Evolutionary conservation across 2,329 filamentous ascomycete genomes (phyloP).

Genomic region (Lasiodiplodia hormozganensis): DNA sequence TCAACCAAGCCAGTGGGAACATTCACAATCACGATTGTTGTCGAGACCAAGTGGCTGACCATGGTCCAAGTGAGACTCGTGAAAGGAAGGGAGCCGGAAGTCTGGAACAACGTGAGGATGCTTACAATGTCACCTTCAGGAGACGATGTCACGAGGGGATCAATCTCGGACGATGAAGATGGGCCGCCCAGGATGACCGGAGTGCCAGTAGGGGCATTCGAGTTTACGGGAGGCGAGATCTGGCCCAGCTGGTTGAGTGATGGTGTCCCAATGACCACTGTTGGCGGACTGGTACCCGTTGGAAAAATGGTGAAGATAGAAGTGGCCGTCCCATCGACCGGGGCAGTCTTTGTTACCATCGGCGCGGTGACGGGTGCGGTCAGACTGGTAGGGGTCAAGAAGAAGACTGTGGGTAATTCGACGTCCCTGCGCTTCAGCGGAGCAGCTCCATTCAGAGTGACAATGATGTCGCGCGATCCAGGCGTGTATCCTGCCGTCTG

Average conservation of each 20-base stretch:
- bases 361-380: background rate
- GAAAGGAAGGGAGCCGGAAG: background rate
- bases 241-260: background rate
- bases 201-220: background rate
- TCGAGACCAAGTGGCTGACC: background rate
- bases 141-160: background rate
- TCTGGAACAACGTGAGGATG: conserved; percentile 1
- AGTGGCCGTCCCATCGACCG: background rate
- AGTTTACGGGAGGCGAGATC: background rate
- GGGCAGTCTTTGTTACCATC: background rate
- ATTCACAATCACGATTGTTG: conserved; percentile 6
- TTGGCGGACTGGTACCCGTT: background rate
- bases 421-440: background rate
- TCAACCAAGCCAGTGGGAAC: background rate
- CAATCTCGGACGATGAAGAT: background rate
- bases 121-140: background rate
- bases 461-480: background rate
- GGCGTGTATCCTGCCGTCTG: conserved; percentile 13
- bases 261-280: conserved; percentile 16
- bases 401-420: background rate
- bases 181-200: background rate
- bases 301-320: conserved; percentile 16
- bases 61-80: conserved; percentile 2
- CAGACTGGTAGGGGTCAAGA: conserved; percentile 13
- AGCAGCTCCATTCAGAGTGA: background rate